Evolutionary conservation across 1,139 yeast species (phyloP).

Genomic region (Magnusiomyces fungicola): DNA sequence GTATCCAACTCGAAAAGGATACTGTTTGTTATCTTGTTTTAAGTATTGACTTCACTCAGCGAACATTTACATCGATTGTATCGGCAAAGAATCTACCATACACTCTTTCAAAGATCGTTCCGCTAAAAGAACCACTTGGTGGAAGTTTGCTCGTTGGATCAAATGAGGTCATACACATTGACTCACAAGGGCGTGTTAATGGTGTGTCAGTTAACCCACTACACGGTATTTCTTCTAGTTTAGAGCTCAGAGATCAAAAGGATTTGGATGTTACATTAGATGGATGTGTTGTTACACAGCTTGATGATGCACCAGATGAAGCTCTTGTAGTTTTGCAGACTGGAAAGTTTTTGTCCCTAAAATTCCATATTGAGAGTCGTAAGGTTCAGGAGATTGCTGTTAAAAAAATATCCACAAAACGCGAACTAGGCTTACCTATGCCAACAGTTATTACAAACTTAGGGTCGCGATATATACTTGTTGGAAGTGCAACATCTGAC

Average conservation of each 20-base stretch:
- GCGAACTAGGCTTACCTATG: constrained; percentile 17
- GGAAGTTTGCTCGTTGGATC: constrained; percentile 70
- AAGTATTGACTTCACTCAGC: constrained; percentile 57
- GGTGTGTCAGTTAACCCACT: constrained; percentile 57
- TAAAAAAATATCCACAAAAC: constrained; percentile 6
- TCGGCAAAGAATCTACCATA: constrained; percentile 63
- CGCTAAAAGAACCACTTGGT: constrained; percentile 60
- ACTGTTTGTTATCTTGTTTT: constrained; percentile 51
- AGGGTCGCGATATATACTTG: constrained; percentile 30
- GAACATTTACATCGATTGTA: constrained; percentile 59
- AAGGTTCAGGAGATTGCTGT: constrained; percentile 31
- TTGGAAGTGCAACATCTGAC: constrained; percentile 42
- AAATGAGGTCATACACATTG: constrained; percentile 72
- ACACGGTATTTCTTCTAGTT: constrained; percentile 46
- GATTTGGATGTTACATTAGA: constrained; percentile 52
- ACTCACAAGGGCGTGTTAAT: constrained; percentile 67
- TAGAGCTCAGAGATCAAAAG: constrained; percentile 47
- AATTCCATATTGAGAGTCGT: constrained; percentile 46
- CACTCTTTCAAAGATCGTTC: constrained; percentile 58
- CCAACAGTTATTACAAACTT: constrained; percentile 22
- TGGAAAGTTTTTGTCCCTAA: constrained; percentile 47
- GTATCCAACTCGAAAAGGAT: constrained; percentile 52
- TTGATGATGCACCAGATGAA: constrained; percentile 37
- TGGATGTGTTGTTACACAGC: constrained; percentile 45
- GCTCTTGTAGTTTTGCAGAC: constrained; percentile 45